Evolutionary conservation across 2,329 filamentous ascomycete species (phyloP), one percentile per base, ranked within the genome.

Genomic region (Trichoderma sp.): DNA sequence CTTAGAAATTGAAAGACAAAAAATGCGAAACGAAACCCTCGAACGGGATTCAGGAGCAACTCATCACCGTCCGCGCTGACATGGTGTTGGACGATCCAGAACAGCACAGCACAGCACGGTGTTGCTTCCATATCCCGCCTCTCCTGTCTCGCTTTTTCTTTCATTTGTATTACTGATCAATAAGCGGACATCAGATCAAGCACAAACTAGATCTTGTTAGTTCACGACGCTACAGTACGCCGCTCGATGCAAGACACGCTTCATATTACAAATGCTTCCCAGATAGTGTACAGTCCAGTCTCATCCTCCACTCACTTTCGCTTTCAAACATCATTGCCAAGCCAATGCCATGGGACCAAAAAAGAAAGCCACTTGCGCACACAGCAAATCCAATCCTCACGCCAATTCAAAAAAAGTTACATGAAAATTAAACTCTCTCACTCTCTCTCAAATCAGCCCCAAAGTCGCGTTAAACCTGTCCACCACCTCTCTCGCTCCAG

Each of bases 401-500:
- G 33, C 29, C 60, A 21, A 33, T 53, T 9, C 60, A 62, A 62
- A 21, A n/a, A 62, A 33, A 63, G 18, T 33, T 63, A n/a, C 29
- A n/a, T 33, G 16, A 63, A 62, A 62, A 14, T 62, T 5, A 53
- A 53, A n/a, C 45, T 31, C n/a, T 76, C 72, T 18, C 27, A 27
- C 27, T 38, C 35, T 41, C 45, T 31, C 9, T 77, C 72, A 89
- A 85, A 35, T 21, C 31, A 73, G 60, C 1, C 88, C 87, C 68
- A 89, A 77, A 53, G 85, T 85, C 12, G 78, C 77, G 76, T 90
- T 90, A 21, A 87, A 87, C 66, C 81, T 80, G 60, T 81, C 79
- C 5, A 86, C 81, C 3, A 82, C 84, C 3, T 80, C 81, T 75
- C 81, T 81, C 38, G 85, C 86, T 0, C 86, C 86, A 0, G 75